These are phyloP conservation scores for Raddia guianensis DNA, from an alignment of 176 grass and related monocot species.

Conservation along the genomic window DNA sequence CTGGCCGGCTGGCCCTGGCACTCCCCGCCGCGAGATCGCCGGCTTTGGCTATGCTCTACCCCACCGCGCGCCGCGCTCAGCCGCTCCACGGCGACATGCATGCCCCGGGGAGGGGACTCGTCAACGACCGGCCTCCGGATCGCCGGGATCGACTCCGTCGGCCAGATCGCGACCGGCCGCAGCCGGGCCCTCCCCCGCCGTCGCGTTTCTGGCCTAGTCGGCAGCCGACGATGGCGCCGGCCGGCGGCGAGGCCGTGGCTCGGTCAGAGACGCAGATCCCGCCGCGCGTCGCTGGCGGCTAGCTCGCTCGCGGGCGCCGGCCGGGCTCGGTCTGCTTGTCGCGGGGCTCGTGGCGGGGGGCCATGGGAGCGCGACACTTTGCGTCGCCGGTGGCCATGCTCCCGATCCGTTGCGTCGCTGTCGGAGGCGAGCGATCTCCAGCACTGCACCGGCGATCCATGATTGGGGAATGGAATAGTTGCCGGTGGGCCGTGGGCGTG, in stretches of 20 bases:
- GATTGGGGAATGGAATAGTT: constrained; percentile 35
- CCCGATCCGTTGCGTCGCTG: constrained; percentile 6
- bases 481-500: background rate
- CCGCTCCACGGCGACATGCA: background rate
- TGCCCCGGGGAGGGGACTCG: background rate
- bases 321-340: too few species aligned
- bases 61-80: too few species aligned
- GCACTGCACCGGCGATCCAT: constrained; percentile 23
- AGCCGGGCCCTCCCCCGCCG: too few species aligned
- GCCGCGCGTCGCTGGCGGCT: too few species aligned
- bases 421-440: background rate
- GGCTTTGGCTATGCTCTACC: background rate
- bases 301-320: too few species aligned
- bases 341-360: too few species aligned
- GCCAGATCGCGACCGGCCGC: background rate
- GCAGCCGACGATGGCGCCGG: too few species aligned
- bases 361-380: constrained; percentile 14
- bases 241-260: too few species aligned
- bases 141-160: background rate
- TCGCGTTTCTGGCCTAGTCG: too few species aligned
- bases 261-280: too few species aligned
- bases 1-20: too few species aligned
- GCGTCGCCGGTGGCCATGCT: constrained; percentile 32
- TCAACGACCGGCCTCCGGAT: constrained; percentile 8
- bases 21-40: background rate